These are phyloP conservation scores for Ochetophila trinervis DNA, from an alignment of 306 rosid genomes.

Conservation along the genomic window DNA sequence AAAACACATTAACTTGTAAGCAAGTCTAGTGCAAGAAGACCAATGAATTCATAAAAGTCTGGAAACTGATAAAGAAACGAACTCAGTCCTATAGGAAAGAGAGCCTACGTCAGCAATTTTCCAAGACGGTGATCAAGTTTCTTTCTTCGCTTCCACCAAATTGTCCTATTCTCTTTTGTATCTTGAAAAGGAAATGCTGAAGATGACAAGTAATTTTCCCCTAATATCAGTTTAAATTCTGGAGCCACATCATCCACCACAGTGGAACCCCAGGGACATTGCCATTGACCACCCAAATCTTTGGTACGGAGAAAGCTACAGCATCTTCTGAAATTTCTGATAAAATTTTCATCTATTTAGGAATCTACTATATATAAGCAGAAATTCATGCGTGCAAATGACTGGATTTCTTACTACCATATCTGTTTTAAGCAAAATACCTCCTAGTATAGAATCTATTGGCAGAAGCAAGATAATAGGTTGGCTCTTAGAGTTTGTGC, in stretches of 20 bases:
- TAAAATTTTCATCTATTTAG: slow-evolving; percentile 5
- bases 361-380: background rate
- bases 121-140: slow-evolving; percentile 70
- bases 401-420: background rate
- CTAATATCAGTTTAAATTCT: slow-evolving; percentile 66
- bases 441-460: slow-evolving; percentile 54
- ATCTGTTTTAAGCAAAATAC: slow-evolving; percentile 36
- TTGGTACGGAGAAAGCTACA: slow-evolving; percentile 20
- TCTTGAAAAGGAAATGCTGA: slow-evolving; percentile 45
- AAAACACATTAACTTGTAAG: slow-evolving; percentile 7
- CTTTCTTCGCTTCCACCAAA: slow-evolving; percentile 79
- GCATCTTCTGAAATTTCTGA: slow-evolving; percentile 41
- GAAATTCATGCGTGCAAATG: background rate
- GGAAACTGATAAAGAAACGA: slow-evolving; percentile 1
- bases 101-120: slow-evolving; percentile 58
- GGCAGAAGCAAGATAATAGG: slow-evolving; percentile 74
- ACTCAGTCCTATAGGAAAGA: background rate
- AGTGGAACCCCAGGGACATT: slow-evolving; percentile 86
- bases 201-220: slow-evolving; percentile 60
- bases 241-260: slow-evolving; percentile 81
- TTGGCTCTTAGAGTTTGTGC: slow-evolving; percentile 55
- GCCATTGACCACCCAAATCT: slow-evolving; percentile 52
- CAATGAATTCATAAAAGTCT: slow-evolving; percentile 15
- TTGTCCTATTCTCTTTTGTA: slow-evolving; percentile 45
- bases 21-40: slow-evolving; percentile 6